Evolutionary conservation across 768 basidiomycete species (phyloP).

Genomic region (Kwoniella botswanensis): DNA sequence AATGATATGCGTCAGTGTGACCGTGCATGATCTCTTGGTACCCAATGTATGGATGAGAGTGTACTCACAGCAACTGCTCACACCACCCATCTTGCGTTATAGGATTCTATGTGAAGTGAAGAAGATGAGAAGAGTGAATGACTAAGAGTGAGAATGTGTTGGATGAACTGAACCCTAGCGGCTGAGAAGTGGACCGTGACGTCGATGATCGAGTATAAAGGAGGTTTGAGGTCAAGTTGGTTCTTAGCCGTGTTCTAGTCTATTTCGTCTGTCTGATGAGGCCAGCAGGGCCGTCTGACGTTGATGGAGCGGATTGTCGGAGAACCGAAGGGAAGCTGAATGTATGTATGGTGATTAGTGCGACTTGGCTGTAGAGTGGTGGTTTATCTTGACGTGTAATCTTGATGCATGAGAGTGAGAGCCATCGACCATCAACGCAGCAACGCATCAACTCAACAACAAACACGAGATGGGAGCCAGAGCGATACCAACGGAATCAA

Average conservation of each 20-base stretch:
- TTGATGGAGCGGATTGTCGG: too few species aligned
- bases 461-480: not conserved
- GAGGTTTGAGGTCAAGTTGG: conserved; percentile 1
- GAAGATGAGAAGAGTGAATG: not conserved
- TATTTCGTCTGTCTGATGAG: not conserved
- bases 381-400: too few species aligned
- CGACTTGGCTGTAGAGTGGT: too few species aligned
- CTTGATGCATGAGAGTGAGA: too few species aligned
- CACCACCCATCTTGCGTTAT: conserved; percentile 37
- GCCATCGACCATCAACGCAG: too few species aligned
- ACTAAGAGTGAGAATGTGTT: not conserved
- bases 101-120: not conserved
- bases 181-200: not conserved
- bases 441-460: not conserved
- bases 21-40: not conserved
- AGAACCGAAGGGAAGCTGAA: too few species aligned
- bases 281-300: too few species aligned
- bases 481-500: conserved; percentile 16
- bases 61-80: conserved; percentile 42
- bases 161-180: not conserved
- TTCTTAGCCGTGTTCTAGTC: not conserved
- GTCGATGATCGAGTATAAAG: conserved; percentile 18
- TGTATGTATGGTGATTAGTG: too few species aligned
- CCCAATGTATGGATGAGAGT: not conserved
- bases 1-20: conserved; percentile 13